Evolutionary conservation across 1,139 yeast species (phyloP), one percentile per base, ranked within the genome.

Genomic region (Groenewaldozyma auringiensis): DNA sequence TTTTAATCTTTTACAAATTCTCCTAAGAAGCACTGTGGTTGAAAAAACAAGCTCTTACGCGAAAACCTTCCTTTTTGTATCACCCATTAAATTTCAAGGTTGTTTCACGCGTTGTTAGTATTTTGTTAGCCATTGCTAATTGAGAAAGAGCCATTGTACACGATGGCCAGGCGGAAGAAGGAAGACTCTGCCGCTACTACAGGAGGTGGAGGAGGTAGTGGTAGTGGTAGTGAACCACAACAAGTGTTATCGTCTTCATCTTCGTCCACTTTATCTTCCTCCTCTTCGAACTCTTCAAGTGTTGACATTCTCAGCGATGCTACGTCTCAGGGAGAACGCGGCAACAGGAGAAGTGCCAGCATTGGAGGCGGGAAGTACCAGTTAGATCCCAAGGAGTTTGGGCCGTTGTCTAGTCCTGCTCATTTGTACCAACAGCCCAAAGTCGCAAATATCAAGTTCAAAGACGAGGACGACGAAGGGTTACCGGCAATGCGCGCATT

Each of bases 401-500:
- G 60, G 11, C 55, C 55, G 17, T 41, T 56, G 44, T 55, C 52
- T 40, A 40, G 49, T 42, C 21, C 38, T 21, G 42, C 76, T 18
- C 67, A 74, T 55, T 64, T 77, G 43, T 74, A 76, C 50, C 46
- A 44, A 41, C 67, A 62, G 51, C 37, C 43, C 29, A 51, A 52
- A 40, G 53, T 54, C 4, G 50, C 54, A 4, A 56, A 57, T 18
- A 44, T 45, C 43, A 56, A 54, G 38, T 44, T 58, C n/a, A 62
- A 60, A 29, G 53, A 50, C 3, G 62, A 53, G 39, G 21, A 17
- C 6, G 67, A 67, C 45, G 96, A 87, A 62, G 95, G 89, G 42
- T 48, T 56, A 48, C 97, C 97, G 4, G 92, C 95, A 9, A 84
- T 85, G 60, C 74, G 75, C 53, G 79, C 85, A 46, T 78, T 85